Base-by-base conservation (phyloP, 768 basidiomycete species). In the Daedalea quercina region DNA sequence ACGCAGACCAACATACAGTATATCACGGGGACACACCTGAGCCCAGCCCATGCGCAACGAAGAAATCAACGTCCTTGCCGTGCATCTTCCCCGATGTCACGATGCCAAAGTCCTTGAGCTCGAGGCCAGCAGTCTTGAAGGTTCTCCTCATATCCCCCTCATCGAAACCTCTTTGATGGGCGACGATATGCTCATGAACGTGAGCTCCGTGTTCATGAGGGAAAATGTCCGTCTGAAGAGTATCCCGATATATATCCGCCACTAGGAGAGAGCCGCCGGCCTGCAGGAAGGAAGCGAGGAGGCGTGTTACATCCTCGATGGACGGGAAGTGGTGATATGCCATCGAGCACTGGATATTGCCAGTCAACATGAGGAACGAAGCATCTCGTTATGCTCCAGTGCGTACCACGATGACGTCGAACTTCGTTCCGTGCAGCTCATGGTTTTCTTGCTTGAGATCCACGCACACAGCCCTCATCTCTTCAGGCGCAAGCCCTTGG, bases 381-480 rank as follows among this genome's bases (percentile, higher is more conserved):
- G 23, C 33, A 34, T 17, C 40, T 4, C 28, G 28, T 7, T 25
- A 19, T 9, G 51, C 8, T 40, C 17, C 17, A 22, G 13, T 25
- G 69, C 85, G 61, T 61, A 90, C 89, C 8, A 85, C 76, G 54
- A 87, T 70, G 40, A 87, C 74, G 63, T 92, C 87, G 57, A 90
- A 90, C 49, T 73, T 76, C 48, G 66, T 65, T 3, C 75, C 80
- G 15, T 73, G 73, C 6, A 86, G 69, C 56, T 81, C 78, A 2
- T 67, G 70, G 24, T 72, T 73, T 40, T 62, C 63, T 8, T 76
- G 76, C 57, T 74, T 73, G 62, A n/a, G 76, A 75, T 60, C 77
- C 71, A 26, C 80, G 70, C 81, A 77, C 15, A 88, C 63, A 0
- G 85, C 85, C 13, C 71, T 72, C 85, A 90, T 87, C 60, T 87